Conservation (phyloP, 2,329 filamentous ascomycete genomes). For the Coniella lustricola region DNA sequence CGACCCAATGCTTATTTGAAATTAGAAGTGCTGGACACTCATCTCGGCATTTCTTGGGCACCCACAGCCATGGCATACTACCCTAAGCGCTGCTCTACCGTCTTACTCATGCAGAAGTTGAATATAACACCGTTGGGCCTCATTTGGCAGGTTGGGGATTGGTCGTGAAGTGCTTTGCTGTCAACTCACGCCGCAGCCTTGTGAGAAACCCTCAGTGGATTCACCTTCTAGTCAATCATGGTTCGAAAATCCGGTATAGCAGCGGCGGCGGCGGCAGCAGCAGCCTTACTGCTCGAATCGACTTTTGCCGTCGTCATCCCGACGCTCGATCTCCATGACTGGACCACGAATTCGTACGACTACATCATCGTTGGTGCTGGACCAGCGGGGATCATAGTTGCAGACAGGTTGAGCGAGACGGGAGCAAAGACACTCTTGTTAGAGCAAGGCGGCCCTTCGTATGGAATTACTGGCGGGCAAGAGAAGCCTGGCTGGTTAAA, state of each 20-base stretch:
- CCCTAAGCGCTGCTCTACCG: too few species aligned
- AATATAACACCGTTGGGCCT: too few species aligned
- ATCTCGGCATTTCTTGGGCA: too few species aligned
- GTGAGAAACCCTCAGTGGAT: too few species aligned
- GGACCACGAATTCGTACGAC: slow-evolving; percentile 36
- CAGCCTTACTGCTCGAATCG: neutral
- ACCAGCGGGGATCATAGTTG: slow-evolving; percentile 51
- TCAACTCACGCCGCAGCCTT: too few species aligned
- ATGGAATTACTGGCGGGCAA: slow-evolving; percentile 52
- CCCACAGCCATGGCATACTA: too few species aligned
- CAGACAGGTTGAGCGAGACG: slow-evolving; percentile 52
- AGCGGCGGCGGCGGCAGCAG: neutral
- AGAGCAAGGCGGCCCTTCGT: slow-evolving; percentile 47
- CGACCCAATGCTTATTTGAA: too few species aligned
- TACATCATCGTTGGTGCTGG: slow-evolving; percentile 56
- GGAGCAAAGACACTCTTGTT: slow-evolving; percentile 54
- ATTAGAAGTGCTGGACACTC: too few species aligned
- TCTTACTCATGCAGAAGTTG: too few species aligned
- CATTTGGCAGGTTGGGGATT: too few species aligned
- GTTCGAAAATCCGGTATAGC: neutral
- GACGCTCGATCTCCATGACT: neutral
- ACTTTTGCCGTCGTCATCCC: neutral
- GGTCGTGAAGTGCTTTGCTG: too few species aligned
- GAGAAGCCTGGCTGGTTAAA: slow-evolving; percentile 51
- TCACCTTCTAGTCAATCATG: neutral